These are phyloP conservation scores for Pestalotiopsis sp. DNA, from an alignment of 2,329 filamentous ascomycete species.

Conservation along the genomic window DNA sequence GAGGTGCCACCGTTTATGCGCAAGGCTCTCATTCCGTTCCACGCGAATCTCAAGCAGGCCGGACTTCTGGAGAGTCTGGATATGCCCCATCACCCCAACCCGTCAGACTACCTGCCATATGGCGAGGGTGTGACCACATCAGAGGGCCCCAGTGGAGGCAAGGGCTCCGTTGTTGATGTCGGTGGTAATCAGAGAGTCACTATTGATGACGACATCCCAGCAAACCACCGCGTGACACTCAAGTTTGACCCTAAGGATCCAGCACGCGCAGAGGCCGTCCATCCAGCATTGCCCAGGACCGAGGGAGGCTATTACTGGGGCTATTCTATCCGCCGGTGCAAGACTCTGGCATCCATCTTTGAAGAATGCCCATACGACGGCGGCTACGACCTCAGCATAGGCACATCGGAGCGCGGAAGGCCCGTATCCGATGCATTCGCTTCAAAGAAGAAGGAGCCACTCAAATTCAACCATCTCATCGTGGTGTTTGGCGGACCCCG, in stretches of 20 bases:
- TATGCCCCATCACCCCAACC: conserved; percentile 81
- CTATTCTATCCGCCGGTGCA: conserved; percentile 69
- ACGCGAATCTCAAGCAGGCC: conserved; percentile 75
- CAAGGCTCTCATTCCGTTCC: conserved; percentile 73
- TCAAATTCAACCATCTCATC: conserved; percentile 70
- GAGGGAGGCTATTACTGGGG: conserved; percentile 88
- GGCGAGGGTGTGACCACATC: conserved; percentile 73
- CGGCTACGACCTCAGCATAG: conserved; percentile 82
- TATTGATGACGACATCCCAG: conserved; percentile 64
- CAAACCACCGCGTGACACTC: conserved; percentile 74
- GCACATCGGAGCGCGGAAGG: conserved; percentile 77
- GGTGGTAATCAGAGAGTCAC: conserved; percentile 57
- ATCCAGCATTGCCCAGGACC: conserved; percentile 70
- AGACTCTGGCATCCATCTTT: conserved; percentile 72
- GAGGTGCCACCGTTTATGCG: conserved; percentile 85
- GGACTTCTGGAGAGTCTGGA: conserved; percentile 77
- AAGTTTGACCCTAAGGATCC: conserved; percentile 56
- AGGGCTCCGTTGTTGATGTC: conserved; percentile 58
- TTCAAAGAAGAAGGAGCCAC: conserved; percentile 30
- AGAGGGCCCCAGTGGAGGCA: conserved; percentile 37
- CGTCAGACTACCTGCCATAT: conserved; percentile 77
- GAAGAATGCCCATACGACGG: conserved; percentile 75
- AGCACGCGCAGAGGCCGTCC: conserved; percentile 60
- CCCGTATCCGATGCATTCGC: conserved; percentile 51
- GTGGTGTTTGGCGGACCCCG: conserved; percentile 81